These are phyloP conservation scores for Hyaloscypha hepaticicola DNA, from an alignment of 495 filamentous ascomycete species.

Conservation along the genomic window DNA sequence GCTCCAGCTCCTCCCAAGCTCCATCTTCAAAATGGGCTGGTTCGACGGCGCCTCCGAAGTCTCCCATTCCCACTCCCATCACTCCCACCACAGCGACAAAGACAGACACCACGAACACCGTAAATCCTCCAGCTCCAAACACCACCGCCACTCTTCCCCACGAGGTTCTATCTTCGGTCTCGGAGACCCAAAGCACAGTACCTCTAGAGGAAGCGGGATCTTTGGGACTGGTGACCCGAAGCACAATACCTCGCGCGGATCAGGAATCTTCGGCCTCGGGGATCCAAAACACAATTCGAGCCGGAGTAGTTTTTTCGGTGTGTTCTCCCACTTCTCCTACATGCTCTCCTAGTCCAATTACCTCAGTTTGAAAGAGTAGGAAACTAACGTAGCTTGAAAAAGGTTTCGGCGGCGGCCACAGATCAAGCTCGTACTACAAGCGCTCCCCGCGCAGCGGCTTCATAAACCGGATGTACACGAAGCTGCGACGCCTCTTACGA, in stretches of 20 bases:
- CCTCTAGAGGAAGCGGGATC: conserved; percentile 48
- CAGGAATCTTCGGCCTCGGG: conserved; percentile 19
- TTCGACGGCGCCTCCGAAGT: conserved; percentile 41
- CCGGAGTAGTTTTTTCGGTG: conserved; percentile 47
- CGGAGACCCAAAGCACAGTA: conserved; percentile 35
- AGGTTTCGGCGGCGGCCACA: conserved; percentile 28
- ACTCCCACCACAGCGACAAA: conserved; percentile 11
- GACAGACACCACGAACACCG: conserved; percentile 14
- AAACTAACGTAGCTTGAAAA: neutral
- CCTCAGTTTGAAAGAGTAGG: neutral
- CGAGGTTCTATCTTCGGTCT: conserved; percentile 20
- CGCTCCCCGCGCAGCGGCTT: conserved; percentile 75
- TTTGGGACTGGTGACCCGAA: conserved; percentile 44
- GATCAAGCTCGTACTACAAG: conserved; percentile 62
- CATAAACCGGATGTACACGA: conserved; percentile 63
- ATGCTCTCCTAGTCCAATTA: neutral
- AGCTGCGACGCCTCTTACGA: conserved; percentile 70
- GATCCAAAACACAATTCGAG: conserved; percentile 42
- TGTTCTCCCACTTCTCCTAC: conserved; percentile 17
- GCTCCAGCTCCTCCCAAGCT: neutral
- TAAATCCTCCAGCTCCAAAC: conserved; percentile 7
- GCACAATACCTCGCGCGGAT: conserved; percentile 7
- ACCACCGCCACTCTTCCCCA: conserved; percentile 9
- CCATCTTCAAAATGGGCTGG: conserved; percentile 45
- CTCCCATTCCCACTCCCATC: conserved; percentile 7